These are phyloP conservation scores for Microthyrium microscopicum DNA, from an alignment of 2,329 filamentous ascomycete genomes.

Conservation along the genomic window DNA sequence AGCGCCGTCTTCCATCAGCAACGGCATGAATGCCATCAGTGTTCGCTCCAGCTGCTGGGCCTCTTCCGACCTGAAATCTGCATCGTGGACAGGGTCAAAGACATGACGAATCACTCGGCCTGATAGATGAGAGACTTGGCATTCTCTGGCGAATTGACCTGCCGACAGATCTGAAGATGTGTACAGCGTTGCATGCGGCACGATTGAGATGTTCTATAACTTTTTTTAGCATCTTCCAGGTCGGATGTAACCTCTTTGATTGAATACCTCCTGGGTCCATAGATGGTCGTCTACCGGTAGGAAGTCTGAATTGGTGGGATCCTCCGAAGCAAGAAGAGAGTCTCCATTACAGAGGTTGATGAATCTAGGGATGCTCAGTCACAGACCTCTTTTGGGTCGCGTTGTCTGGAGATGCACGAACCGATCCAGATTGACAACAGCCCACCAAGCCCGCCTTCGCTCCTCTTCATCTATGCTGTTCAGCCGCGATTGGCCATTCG, in stretches of 20 bases:
- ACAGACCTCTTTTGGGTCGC: no score
- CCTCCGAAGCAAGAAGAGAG: not conserved
- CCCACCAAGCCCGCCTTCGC: slow-evolving; percentile 19
- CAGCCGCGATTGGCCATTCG: slow-evolving; percentile 14
- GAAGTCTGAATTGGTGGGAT: slow-evolving; percentile 6
- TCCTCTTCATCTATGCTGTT: slow-evolving; percentile 19
- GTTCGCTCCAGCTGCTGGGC: slow-evolving; percentile 1
- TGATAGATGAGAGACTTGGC: slow-evolving; percentile 18
- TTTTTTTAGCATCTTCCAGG: slow-evolving; percentile 11
- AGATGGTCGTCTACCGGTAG: slow-evolving; percentile 15
- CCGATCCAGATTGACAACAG: slow-evolving; percentile 18
- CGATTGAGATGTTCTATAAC: slow-evolving; percentile 12
- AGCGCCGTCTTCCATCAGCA: slow-evolving; percentile 1
- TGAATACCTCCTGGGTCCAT: slow-evolving; percentile 15
- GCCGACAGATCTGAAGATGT: slow-evolving; percentile 11
- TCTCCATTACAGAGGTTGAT: no score
- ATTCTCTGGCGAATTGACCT: slow-evolving; percentile 16
- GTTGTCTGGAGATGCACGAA: slow-evolving; percentile 13
- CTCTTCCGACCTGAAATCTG: not conserved
- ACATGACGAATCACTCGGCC: slow-evolving; percentile 16
- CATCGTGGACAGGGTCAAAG: slow-evolving; percentile 1
- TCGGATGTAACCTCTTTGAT: slow-evolving; percentile 15
- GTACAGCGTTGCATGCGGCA: slow-evolving; percentile 12
- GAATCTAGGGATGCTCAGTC: no score
- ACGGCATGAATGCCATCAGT: not conserved